phyloP scores from a whole-genome alignment of 225 moss, liverwort and hornwort genomes.

The Rhytidiadelphus loreus region DNA sequence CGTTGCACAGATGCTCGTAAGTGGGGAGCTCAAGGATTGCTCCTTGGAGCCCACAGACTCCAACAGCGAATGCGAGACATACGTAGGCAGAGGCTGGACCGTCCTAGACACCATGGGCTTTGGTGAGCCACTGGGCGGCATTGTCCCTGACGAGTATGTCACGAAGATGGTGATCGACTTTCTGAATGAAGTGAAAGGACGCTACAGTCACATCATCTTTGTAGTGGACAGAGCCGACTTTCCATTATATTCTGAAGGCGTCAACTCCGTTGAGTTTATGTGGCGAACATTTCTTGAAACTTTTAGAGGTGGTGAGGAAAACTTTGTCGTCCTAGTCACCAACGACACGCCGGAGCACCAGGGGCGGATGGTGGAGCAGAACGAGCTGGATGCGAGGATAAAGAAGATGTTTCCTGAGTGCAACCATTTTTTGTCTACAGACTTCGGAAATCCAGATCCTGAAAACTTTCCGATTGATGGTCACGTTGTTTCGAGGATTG shows the following conservation, averaged over 20 bases:
- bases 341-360: rapidly evolving
- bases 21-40: background rate
- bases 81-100: background rate
- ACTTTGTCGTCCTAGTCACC: background rate
- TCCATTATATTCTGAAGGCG: background rate
- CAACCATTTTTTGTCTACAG: background rate
- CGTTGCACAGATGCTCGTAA: background rate
- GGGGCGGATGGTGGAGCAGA: rapidly evolving
- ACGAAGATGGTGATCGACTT: background rate
- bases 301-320: background rate
- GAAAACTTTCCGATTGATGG: no score
- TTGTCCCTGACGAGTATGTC: background rate
- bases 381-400: background rate
- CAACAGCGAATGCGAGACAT: background rate
- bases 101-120: background rate
- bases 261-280: background rate
- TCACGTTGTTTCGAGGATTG: no score
- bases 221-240: background rate
- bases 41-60: background rate
- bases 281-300: background rate
- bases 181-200: background rate
- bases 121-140: background rate
- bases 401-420: background rate
- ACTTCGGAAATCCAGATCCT: no score
- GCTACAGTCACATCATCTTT: background rate